Conservation (phyloP, 2,329 filamentous ascomycete genomes). For the Sarocladiaceae sp. region DNA sequence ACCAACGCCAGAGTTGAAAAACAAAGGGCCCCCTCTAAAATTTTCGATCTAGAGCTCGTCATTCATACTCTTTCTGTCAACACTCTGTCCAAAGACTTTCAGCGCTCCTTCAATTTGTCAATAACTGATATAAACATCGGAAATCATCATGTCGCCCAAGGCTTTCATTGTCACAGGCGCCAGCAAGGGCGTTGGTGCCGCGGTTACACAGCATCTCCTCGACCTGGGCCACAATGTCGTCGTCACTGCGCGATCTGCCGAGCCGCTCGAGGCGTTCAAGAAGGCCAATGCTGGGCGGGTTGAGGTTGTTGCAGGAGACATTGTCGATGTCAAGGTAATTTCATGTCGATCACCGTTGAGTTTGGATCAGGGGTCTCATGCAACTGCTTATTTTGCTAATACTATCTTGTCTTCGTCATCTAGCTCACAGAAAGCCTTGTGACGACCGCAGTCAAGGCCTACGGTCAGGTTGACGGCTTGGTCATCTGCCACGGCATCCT, state of each 20-base stretch:
- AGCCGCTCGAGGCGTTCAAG: slow-evolving; percentile 44
- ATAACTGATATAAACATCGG: background rate
- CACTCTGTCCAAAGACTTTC: too few relatives aligned
- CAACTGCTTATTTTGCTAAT: background rate
- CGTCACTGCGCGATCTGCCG: slow-evolving; percentile 48
- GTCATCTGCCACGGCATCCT: slow-evolving; percentile 85
- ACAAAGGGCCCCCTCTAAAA: background rate
- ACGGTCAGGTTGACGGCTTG: slow-evolving; percentile 70
- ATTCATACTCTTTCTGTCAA: background rate
- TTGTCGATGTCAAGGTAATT: slow-evolving; percentile 47
- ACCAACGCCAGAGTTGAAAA: too few relatives aligned
- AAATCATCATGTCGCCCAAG: slow-evolving; percentile 33
- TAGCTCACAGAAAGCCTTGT: slow-evolving; percentile 2
- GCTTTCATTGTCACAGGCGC: slow-evolving; percentile 64
- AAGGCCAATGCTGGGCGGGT: slow-evolving; percentile 45
- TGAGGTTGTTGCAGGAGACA: slow-evolving; percentile 49
- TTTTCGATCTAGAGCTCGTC: background rate
- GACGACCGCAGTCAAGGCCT: slow-evolving; percentile 54
- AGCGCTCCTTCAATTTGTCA: too few relatives aligned
- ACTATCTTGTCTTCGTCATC: background rate
- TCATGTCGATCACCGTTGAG: too few relatives aligned
- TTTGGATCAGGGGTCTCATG: too few relatives aligned
- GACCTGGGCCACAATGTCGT: slow-evolving; percentile 51
- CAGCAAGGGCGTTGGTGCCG: slow-evolving; percentile 56
- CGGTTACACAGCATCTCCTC: slow-evolving; percentile 46